Base-by-base conservation (phyloP, 1,139 yeast species). In the Saccharomycopsis hybrid region DNA sequence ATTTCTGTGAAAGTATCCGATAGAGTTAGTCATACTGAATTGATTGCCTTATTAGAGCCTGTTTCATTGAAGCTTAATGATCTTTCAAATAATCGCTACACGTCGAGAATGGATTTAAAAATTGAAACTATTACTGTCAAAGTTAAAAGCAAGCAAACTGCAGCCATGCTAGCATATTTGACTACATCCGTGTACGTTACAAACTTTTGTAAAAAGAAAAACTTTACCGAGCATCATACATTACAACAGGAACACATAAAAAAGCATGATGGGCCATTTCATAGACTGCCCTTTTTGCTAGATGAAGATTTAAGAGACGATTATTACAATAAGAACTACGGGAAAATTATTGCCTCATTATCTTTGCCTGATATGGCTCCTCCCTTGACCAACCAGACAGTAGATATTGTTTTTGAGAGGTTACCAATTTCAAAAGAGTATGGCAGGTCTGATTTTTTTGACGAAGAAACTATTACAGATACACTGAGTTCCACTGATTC, bases 241-340 rank as follows among this genome's bases (percentile, higher is more conserved):
- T 61, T 66, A 24, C 96, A 89, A 62, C 82, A 82, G 52, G 70
- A 71, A 4, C 95, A 86, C 62, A 68, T 89, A 2, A 68, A 77
- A 28, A 58, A 70, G 9, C 85, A 86, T 59, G 98, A 92, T 68
- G 85, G 87, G 0, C 90, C 96, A 0, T 88, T 78, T 57, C 94
- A 86, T 58, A 68, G 98, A 49, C 70, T 80, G 27, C 82, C 95
- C 0, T 89, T 88, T 60, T 63, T 90, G 37, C 65, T 90, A 18
- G 75, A 76, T 7, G 72, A 71, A 9, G 72, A 74, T 24, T 66
- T 69, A 24, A 71, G 80, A 51, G 72, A 73, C 48, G 62, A 65
- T 0, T 60, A 61, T 1, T 85, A 83, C 58, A 63, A 68, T 11
- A 67, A 69, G 27, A 69, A 74, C 1, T 70, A 65, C 57, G 80